Evolutionary conservation across 257 asterid genomes (phyloP), one percentile per base, ranked within the genome.

Genomic region (Dorcoceras hygrometricum): DNA sequence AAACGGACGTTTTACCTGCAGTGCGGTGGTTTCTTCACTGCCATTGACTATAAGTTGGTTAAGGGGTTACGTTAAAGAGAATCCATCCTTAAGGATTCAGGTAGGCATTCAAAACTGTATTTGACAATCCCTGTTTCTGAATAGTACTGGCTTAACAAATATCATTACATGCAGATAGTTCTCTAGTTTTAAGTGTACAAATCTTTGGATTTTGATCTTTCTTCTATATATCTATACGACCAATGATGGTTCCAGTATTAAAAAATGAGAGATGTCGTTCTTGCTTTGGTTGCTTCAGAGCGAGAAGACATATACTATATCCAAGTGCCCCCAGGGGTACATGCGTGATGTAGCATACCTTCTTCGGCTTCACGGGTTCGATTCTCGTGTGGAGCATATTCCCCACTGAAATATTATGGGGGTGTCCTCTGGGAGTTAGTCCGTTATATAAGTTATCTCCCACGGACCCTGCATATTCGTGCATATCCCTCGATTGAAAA

Each of bases 41-140:
- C 98, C 98, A 0, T 79, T 77, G 86, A 70, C 98, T 23, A 84
- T 91, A 76, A 77, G 79, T 23, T 91, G 95, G 96, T 74, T 91
- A 53, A 82, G 96, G 74, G 78, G 78, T 59, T 85, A 80, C 22
- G 92, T 69, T 27, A 83, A 69, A 78, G 85, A 82, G 59, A 87
- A 91, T 58, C 95, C 96, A 18, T 71, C 83, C 8, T 75, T 70
- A 39, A 77, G 84, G 77, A 71, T 89, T 77, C 94, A 91, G 90
- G 98, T 89, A 80, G 29, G 18, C 36, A 14, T 14, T 34, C 11
- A 46, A 14, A 24, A n/a, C 12, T 20, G 8, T 0, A 19, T 36
- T 36, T 60, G 1, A 16, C n/a, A 8, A 60, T 29, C 8, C 53
- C 12, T 62, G 11, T 62, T 27, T 2, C 28, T 62, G 39, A 62